phyloP scores from a whole-genome alignment of 2,329 filamentous ascomycete species.

The Botrytis squamosa region DNA sequence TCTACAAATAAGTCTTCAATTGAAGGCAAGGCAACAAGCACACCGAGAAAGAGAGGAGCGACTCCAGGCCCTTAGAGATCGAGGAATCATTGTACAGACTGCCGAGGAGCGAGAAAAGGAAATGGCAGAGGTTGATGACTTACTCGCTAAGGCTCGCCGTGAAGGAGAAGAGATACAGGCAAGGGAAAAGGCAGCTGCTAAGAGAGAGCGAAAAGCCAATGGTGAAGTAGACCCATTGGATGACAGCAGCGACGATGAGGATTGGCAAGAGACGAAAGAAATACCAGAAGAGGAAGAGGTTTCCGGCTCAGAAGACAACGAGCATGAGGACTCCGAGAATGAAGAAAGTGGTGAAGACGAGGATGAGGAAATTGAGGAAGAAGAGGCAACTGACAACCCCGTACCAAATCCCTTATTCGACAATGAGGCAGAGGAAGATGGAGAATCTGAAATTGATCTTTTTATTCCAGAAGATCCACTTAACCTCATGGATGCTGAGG shows the following conservation, averaged over 20 bases:
- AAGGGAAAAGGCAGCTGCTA: conserved; percentile 71
- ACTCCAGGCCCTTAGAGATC: conserved; percentile 72
- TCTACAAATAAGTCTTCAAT: conserved; percentile 65
- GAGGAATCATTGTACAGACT: conserved; percentile 79
- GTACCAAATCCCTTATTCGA: conserved; percentile 36
- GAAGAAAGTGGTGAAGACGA: conserved; percentile 38
- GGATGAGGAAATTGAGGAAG: conserved; percentile 43
- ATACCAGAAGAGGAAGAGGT: conserved; percentile 45
- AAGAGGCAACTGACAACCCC: conserved; percentile 45
- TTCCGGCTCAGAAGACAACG: conserved; percentile 42
- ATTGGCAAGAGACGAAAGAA: conserved; percentile 49
- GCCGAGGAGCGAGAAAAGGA: conserved; percentile 83
- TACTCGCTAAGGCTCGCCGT: conserved; percentile 78
- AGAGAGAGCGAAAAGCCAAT: conserved; percentile 55
- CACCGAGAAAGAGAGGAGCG: conserved; percentile 73
- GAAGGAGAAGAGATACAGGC: conserved; percentile 79
- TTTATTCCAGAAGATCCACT: conserved; percentile 38
- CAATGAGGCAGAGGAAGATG: conserved; percentile 42
- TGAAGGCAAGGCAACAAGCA: conserved; percentile 77
- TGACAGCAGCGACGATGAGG: conserved; percentile 57
- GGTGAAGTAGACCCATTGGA: conserved; percentile 46
- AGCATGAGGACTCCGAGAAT: conserved; percentile 38
- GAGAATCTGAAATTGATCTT: conserved; percentile 35
- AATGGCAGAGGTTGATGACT: conserved; percentile 79
- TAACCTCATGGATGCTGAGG: conserved; percentile 32